A percentile compares a stretch with the other conserved stretches of the same genome.
These are phyloP conservation scores for Pseudopyricularia javanii DNA, from an alignment of 2,329 filamentous ascomycete genomes.

Conservation along the genomic window DNA sequence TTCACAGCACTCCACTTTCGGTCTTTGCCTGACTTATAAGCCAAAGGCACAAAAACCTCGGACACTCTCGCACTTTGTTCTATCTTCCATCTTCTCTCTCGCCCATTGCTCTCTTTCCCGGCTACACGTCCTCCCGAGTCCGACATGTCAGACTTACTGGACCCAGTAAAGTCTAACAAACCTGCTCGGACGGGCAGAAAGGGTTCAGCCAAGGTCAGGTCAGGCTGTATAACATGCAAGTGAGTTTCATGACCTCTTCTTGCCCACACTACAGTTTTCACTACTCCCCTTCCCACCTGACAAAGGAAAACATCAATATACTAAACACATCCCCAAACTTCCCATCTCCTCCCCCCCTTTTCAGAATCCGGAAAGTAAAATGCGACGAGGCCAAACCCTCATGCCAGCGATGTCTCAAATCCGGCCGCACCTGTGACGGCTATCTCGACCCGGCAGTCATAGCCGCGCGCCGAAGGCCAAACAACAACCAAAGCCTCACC, in stretches of 20 bases:
- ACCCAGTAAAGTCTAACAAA: background rate
- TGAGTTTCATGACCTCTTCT: too few species aligned
- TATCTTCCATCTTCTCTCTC: background rate
- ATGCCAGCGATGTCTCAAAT: slow-evolving; percentile 40
- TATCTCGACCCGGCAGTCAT: slow-evolving; percentile 22
- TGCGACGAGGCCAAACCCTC: slow-evolving; percentile 42
- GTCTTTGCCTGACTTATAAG: too few species aligned
- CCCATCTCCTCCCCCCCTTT: background rate
- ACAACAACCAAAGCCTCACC: background rate
- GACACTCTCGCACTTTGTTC: too few species aligned
- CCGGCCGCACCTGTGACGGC: slow-evolving; percentile 44
- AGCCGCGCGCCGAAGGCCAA: slow-evolving; percentile 11
- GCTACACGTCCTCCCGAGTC: background rate
- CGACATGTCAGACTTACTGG: background rate
- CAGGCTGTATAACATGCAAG: slow-evolving; percentile 44
- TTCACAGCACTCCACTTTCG: too few species aligned
- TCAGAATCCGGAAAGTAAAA: slow-evolving; percentile 41
- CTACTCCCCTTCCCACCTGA: too few species aligned
- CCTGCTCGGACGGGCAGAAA: slow-evolving; percentile 14
- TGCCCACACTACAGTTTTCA: too few species aligned
- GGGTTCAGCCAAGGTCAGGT: slow-evolving; percentile 31
- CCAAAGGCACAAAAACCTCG: too few species aligned
- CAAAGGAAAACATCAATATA: background rate
- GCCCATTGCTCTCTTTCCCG: background rate
- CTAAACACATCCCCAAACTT: background rate